Base-by-base conservation (phyloP, 2,329 filamentous ascomycete species). In the Chalara sp. region DNA sequence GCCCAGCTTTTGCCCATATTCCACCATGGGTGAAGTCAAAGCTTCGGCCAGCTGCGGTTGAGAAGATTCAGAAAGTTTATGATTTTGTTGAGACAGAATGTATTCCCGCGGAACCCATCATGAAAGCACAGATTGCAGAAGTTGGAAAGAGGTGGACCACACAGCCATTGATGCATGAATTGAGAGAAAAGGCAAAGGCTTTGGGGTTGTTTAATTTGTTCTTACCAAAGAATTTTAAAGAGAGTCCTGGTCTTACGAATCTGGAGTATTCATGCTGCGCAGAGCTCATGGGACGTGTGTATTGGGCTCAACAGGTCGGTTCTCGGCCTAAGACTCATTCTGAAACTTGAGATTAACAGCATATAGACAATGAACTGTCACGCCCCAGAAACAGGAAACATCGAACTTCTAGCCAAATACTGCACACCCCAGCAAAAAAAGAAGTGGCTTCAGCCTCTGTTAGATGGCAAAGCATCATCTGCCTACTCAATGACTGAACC, bases 401-500 rank as follows among this genome's bases (percentile, higher is more conserved):
- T 77, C 61, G 74, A 77, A 57, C 69, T 77, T 7, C 67, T 76
- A 32, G 73, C 73, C 37, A 75, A 76, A 61, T 77, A 75, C 65
- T 74, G 74, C 60, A 75, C 68, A 11, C 63, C 70, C 1, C 70
- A 68, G 48, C 74, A 76, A 55, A 76, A 76, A 66, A 66, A 72
- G 59, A 67, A 70, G 53, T 77, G 73, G 73, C 66, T 76, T 11
- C 65, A 69, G 56, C 74, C 74, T 6, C 62, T 76, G 32, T 65
- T 77, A 53, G 73, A 73, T 43, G 73, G 74, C 48, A 66, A 71
- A 55, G 72, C 73, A 55, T 68, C 70, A 30, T 75, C 72, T 42
- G 74, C 74, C 33, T 77, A 75, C 64, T 70, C 72, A 53, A 75
- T 75, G 72, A 75, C 72, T 4, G 72, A 76, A 60, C 74, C 74